A percentile compares a stretch with the other conserved stretches of the same genome.
Evolutionary conservation across 805 yeast genomes (phyloP).

Genomic region (Candida caryicola): DNA sequence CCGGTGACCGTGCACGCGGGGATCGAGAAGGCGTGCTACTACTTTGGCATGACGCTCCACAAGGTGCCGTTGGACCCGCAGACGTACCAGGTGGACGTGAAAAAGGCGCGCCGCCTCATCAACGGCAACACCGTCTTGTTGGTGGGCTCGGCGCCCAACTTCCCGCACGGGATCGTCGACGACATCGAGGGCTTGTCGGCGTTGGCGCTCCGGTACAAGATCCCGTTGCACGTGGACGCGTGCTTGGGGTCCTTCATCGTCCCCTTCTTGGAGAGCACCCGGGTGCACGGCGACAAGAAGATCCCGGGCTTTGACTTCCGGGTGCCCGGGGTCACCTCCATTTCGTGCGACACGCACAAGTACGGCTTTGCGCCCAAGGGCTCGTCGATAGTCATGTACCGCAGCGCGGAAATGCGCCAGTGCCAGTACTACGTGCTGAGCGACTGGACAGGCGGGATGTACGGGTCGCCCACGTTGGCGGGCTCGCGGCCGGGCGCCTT

Average conservation of each 20-base stretch:
- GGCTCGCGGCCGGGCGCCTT: slow-evolving; percentile 97
- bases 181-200: slow-evolving; percentile 72
- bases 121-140: slow-evolving; percentile 78
- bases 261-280: slow-evolving; percentile 66
- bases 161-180: slow-evolving; percentile 94
- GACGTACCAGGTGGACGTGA: slow-evolving; percentile 65
- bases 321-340: slow-evolving; percentile 88
- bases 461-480: slow-evolving; percentile 94
- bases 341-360: slow-evolving; percentile 98
- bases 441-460: slow-evolving; percentile 93
- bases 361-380: slow-evolving; percentile 99
- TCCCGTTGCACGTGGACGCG: slow-evolving; percentile 94
- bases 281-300: slow-evolving; percentile 42
- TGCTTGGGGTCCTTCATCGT: slow-evolving; percentile 92
- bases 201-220: slow-evolving; percentile 59
- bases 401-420: slow-evolving; percentile 61
- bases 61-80: slow-evolving; percentile 73
- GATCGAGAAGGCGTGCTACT: slow-evolving; percentile 86
- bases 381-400: slow-evolving; percentile 87
- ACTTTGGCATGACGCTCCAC: slow-evolving; percentile 81
- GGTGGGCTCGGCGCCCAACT: slow-evolving; percentile 95
- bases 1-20: slow-evolving; percentile 95
- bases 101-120: slow-evolving; percentile 60
- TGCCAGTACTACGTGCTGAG: slow-evolving; percentile 81
- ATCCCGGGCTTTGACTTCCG: slow-evolving; percentile 76